phyloP scores from a whole-genome alignment of 164 flowering plant species.

The Tinospora cordifolia region DNA sequence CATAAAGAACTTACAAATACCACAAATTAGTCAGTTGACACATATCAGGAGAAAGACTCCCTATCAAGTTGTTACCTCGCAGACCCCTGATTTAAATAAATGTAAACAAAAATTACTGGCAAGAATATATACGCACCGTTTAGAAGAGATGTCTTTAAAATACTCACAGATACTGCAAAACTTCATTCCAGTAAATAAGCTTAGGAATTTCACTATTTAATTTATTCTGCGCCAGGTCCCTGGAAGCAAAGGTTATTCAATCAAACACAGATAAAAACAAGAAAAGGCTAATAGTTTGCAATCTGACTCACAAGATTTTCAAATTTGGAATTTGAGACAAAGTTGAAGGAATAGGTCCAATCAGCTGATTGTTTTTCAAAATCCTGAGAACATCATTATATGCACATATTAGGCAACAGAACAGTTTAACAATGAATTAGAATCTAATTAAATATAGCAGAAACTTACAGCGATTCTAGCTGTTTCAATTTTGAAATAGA shows the following conservation, averaged over 20 bases:
- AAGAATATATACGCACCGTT: neutral
- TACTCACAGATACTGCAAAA: slow-evolving; percentile 85
- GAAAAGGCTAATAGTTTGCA: neutral
- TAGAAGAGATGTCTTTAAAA: neutral
- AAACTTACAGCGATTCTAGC: slow-evolving; percentile 56
- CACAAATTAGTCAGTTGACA: slow-evolving; percentile 93
- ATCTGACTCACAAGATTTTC: slow-evolving; percentile 61
- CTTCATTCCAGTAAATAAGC: slow-evolving; percentile 96
- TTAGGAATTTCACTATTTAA: slow-evolving; percentile 90
- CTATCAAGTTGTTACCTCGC: slow-evolving; percentile 78
- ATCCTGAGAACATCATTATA: slow-evolving; percentile 24
- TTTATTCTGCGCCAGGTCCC: slow-evolving; percentile 84
- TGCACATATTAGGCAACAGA: neutral
- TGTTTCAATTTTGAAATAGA: slow-evolving; percentile 82
- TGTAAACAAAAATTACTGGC: neutral
- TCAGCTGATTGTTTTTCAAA: slow-evolving; percentile 73
- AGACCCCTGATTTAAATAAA: slow-evolving; percentile 48
- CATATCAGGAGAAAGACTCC: slow-evolving; percentile 81
- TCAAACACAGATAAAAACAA: neutral
- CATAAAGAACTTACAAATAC: slow-evolving; percentile 76
- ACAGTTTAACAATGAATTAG: neutral
- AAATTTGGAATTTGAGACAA: slow-evolving; percentile 95
- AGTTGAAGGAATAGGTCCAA: slow-evolving; percentile 92
- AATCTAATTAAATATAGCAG: neutral
- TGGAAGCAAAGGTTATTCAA: slow-evolving; percentile 17